Conservation (phyloP, 495 filamentous ascomycete species). For the Penicillium herquei region DNA sequence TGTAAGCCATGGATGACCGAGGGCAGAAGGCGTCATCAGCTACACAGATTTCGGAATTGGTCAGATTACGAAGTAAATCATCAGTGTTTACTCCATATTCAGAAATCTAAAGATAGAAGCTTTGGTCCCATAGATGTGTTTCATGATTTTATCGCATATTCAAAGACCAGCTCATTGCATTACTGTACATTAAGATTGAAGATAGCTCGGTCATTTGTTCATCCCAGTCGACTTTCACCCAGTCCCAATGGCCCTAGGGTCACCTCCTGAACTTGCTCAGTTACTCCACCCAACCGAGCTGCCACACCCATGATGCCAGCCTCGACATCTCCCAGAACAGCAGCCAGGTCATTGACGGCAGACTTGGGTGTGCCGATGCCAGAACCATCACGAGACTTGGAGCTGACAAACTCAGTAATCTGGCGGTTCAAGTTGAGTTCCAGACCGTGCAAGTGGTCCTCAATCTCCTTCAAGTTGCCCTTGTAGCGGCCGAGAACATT, state of each 20-base stretch:
- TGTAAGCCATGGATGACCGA: not conserved
- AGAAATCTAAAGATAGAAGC: not conserved
- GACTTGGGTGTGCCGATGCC: constrained; percentile 43
- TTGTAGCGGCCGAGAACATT: constrained; percentile 64
- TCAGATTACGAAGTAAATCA: too few relatives aligned
- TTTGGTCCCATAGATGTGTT: not conserved
- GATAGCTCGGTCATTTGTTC: constrained; percentile 1
- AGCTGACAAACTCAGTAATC: constrained; percentile 63
- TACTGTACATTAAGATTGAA: constrained; percentile 17
- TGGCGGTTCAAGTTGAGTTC: constrained; percentile 68
- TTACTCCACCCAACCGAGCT: constrained; percentile 61
- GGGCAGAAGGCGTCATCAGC: too few relatives aligned
- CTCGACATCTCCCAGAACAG: constrained; percentile 74
- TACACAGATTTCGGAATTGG: too few relatives aligned
- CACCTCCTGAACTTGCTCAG: constrained; percentile 69
- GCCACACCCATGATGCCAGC: constrained; percentile 74
- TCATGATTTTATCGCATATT: not conserved
- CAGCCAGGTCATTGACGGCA: constrained; percentile 58
- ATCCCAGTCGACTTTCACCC: constrained; percentile 29
- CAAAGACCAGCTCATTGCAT: constrained; percentile 21
- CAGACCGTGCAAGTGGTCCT: constrained; percentile 74
- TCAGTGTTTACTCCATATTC: too few relatives aligned
- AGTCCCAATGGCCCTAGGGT: constrained; percentile 52
- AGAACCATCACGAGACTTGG: constrained; percentile 48
- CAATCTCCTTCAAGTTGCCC: constrained; percentile 73